A percentile compares a stretch with the other conserved stretches of the same genome.
Conservation (phyloP, 23 red algal genomes). For the Gracilaria domingensis region DNA sequence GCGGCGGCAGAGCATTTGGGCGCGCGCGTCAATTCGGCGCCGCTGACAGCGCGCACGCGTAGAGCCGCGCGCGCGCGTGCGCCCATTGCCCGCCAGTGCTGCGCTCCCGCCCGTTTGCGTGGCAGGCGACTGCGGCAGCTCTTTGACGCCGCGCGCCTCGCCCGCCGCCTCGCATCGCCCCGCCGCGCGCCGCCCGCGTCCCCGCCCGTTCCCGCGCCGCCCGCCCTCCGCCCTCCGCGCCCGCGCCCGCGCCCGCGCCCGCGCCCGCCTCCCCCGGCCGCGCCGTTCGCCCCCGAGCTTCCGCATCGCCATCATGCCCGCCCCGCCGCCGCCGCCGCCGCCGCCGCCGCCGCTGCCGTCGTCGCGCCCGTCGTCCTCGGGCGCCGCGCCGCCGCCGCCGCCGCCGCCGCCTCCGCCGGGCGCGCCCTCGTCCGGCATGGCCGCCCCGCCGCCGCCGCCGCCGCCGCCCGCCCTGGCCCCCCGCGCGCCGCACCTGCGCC, state of each 20-base stretch:
- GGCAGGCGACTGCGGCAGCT: too few relatives aligned
- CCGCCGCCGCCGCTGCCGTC: constrained; percentile 51
- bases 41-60: not conserved
- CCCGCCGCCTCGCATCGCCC: not conserved
- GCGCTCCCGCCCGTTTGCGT: not conserved
- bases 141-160: not conserved
- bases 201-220: not conserved
- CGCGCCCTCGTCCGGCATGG: not conserved
- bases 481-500: not conserved
- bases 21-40: not conserved
- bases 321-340: constrained; percentile 14
- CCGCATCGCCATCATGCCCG: not conserved
- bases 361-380: not conserved
- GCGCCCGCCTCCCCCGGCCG: not conserved
- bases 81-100: not conserved
- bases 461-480: not conserved
- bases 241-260: not conserved
- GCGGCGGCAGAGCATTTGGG: too few relatives aligned
- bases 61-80: not conserved
- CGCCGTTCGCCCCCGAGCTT: not conserved
- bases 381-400: constrained; percentile 4
- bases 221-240: not conserved
- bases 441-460: not conserved
- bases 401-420: constrained; percentile 11
- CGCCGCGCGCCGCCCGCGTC: constrained; percentile 5